Evolutionary conservation across 2,329 filamentous ascomycete genomes (phyloP).

Genomic region (Penicillium sp.): DNA sequence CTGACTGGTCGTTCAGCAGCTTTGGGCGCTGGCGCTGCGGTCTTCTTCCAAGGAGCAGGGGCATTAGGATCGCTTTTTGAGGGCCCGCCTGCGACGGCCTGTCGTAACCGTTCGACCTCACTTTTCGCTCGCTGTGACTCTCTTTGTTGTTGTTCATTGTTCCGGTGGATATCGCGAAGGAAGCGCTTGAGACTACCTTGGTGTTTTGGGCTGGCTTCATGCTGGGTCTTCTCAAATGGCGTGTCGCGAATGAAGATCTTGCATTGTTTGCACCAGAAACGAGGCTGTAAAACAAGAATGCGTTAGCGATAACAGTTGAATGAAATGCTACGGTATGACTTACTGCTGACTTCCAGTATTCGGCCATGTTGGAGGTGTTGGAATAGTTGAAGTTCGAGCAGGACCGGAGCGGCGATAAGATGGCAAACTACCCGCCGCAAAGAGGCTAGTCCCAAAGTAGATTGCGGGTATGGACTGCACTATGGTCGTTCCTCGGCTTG

Average conservation of each 20-base stretch:
- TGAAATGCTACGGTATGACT: slow-evolving; percentile 23
- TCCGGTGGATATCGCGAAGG: slow-evolving; percentile 82
- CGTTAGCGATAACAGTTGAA: slow-evolving; percentile 2
- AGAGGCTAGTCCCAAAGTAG: slow-evolving; percentile 19
- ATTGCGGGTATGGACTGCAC: not conserved
- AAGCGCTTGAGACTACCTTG: slow-evolving; percentile 86
- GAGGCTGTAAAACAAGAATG: slow-evolving; percentile 55
- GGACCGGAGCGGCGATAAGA: slow-evolving; percentile 17
- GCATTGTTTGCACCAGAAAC: slow-evolving; percentile 99
- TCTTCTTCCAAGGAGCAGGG: slow-evolving; percentile 29
- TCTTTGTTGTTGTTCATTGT: slow-evolving; percentile 75
- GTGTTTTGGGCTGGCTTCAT: slow-evolving; percentile 83
- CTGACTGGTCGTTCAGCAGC: slow-evolving; percentile 47
- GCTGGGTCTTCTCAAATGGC: slow-evolving; percentile 82
- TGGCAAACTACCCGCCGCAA: slow-evolving; percentile 8
- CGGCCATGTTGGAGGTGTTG: slow-evolving; percentile 66
- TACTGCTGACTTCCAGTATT: slow-evolving; percentile 96
- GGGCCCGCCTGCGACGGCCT: slow-evolving; percentile 61
- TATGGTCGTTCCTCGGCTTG: not conserved
- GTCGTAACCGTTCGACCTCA: slow-evolving; percentile 84
- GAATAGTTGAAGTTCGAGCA: not conserved
- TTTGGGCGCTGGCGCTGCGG: slow-evolving; percentile 37
- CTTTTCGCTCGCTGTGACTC: slow-evolving; percentile 80
- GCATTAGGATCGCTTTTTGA: slow-evolving; percentile 21
- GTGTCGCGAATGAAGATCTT: slow-evolving; percentile 88